These are phyloP conservation scores for Entelexis paramagnoliae DNA, from an alignment of 1,139 yeast genomes.

Conservation along the genomic window DNA sequence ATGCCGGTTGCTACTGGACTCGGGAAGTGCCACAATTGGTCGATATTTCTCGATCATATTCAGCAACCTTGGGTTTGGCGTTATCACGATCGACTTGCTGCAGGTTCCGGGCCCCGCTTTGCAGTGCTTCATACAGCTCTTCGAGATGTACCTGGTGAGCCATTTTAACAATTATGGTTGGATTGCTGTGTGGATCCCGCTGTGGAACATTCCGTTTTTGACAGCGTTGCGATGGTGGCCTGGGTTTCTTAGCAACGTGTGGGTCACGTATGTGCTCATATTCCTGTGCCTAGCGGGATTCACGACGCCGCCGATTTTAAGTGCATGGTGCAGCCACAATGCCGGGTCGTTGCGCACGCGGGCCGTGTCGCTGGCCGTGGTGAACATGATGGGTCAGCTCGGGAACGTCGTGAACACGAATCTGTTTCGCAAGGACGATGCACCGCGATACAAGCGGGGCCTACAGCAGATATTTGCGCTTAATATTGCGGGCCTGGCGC, in stretches of 20 bases:
- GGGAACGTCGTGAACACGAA: slow-evolving; percentile 44
- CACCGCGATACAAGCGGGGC: slow-evolving; percentile 49
- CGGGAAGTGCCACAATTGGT: slow-evolving; percentile 32
- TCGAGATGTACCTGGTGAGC: slow-evolving; percentile 28
- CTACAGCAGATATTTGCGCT: slow-evolving; percentile 39
- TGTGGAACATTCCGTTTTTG: slow-evolving; percentile 20
- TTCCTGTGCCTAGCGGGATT: slow-evolving; percentile 16
- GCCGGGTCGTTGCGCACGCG: slow-evolving; percentile 47
- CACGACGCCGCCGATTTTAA: slow-evolving; percentile 26
- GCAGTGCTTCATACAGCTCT: slow-evolving; percentile 35
- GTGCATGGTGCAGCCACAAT: slow-evolving; percentile 52
- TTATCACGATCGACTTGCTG: slow-evolving; percentile 39
- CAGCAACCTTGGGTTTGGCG: slow-evolving; percentile 39
- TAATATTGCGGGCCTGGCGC: slow-evolving; percentile 26
- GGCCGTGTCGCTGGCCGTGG: slow-evolving; percentile 50
- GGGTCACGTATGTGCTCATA: slow-evolving; percentile 22
- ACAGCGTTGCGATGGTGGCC: slow-evolving; percentile 22
- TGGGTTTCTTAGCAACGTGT: slow-evolving; percentile 17
- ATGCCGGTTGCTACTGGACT: slow-evolving; percentile 43
- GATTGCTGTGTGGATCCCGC: slow-evolving; percentile 13
- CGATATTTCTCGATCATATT: slow-evolving; percentile 38
- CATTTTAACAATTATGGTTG: slow-evolving; percentile 11
- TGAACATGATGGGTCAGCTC: slow-evolving; percentile 51
- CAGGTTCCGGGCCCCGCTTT: slow-evolving; percentile 40
- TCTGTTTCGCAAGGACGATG: slow-evolving; percentile 47